Evolutionary conservation across 805 yeast genomes (phyloP).

Genomic region (Wickerhamiella alocasiicola): DNA sequence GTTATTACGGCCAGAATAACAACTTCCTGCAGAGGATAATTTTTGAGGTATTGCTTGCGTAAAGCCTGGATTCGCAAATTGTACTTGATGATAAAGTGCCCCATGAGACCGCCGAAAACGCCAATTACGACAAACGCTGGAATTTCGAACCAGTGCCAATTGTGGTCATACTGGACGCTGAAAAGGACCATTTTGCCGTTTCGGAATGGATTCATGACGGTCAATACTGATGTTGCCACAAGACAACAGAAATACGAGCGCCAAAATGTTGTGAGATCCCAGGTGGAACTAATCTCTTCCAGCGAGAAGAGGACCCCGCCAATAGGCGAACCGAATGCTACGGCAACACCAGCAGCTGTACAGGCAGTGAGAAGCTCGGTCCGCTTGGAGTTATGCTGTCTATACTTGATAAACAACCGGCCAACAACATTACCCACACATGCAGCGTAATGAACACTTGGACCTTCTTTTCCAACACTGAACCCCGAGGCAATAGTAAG

Average conservation of each 20-base stretch:
- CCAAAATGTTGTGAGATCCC: conserved; percentile 74
- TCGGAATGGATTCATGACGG: conserved; percentile 79
- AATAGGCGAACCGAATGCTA: conserved; percentile 46
- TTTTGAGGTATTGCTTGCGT: conserved; percentile 53
- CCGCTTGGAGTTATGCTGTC: conserved; percentile 27
- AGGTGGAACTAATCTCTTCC: conserved; percentile 74
- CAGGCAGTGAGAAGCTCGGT: conserved; percentile 71
- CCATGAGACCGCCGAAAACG: conserved; percentile 83
- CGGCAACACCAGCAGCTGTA: conserved; percentile 97
- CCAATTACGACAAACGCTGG: conserved; percentile 68
- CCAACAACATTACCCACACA: conserved; percentile 85
- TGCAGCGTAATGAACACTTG: conserved; percentile 94
- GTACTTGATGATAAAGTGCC: conserved; percentile 59
- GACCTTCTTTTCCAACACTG: conserved; percentile 96
- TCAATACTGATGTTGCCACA: conserved; percentile 70
- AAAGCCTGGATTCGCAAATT: conserved; percentile 68
- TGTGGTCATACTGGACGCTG: conserved; percentile 74
- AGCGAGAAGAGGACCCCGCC: conserved; percentile 93
- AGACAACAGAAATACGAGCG: conserved; percentile 83
- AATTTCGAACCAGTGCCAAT: conserved; percentile 79
- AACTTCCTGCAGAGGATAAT: conserved; percentile 59
- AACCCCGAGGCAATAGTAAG: conserved; percentile 86
- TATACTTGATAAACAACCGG: conserved; percentile 34
- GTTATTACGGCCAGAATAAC: conserved; percentile 53
- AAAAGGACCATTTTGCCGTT: conserved; percentile 91